Conservation (phyloP, 2,329 filamentous ascomycete species). For the Colletotrichum spaethianum region DNA sequence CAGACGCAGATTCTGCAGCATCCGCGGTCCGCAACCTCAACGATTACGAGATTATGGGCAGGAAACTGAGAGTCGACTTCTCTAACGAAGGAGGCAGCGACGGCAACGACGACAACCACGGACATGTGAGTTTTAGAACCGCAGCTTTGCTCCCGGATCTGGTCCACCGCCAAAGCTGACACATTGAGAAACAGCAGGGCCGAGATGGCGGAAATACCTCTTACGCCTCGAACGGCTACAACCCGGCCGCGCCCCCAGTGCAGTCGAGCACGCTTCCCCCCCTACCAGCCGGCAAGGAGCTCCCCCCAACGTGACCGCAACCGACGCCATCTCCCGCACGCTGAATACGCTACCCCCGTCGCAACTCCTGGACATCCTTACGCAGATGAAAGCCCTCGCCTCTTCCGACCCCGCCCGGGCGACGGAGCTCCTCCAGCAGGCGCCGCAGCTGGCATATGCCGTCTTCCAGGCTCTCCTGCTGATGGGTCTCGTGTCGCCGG, state of each 20-base stretch:
- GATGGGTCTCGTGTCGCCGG: constrained; percentile 91
- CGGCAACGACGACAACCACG: constrained; percentile 68
- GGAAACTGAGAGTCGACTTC: constrained; percentile 95
- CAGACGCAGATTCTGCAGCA: constrained; percentile 77
- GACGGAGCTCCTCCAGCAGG: constrained; percentile 87
- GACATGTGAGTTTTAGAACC: constrained; percentile 21
- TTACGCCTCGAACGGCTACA: constrained; percentile 52
- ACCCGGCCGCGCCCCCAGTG: constrained; percentile 42
- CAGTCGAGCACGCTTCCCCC: constrained; percentile 76
- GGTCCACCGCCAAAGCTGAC: background rate
- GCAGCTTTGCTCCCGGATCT: too few relatives aligned
- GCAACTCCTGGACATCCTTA: constrained; percentile 92
- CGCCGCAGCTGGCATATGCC: constrained; percentile 93
- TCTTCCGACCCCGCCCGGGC: constrained; percentile 85
- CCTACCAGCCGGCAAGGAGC: constrained; percentile 86
- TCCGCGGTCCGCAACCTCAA: constrained; percentile 96
- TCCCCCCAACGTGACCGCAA: constrained; percentile 87
- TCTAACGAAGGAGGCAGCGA: constrained; percentile 89
- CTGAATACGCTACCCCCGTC: constrained; percentile 87
- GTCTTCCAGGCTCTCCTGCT: constrained; percentile 95
- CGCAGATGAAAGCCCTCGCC: constrained; percentile 94
- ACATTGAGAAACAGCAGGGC: constrained; percentile 16
- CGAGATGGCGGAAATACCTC: constrained; percentile 35
- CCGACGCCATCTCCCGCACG: constrained; percentile 93
- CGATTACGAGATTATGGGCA: constrained; percentile 94